Base-by-base conservation (phyloP, 1,284 basidiomycete species). In the Ustilago tritici region DNA sequence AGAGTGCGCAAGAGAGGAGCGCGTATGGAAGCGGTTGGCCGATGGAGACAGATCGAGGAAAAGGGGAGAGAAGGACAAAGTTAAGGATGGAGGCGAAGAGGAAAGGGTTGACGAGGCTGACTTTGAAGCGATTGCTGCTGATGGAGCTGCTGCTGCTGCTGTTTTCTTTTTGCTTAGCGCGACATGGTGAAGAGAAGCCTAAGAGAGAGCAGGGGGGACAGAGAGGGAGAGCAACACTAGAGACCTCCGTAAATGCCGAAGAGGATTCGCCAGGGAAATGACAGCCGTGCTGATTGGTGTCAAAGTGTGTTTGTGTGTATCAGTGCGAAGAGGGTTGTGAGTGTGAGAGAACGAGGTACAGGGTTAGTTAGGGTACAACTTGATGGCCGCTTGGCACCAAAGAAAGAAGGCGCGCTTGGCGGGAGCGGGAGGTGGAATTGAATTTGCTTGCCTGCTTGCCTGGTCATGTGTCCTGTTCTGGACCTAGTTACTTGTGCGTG, bases 161-260 rank as follows among this genome's bases (percentile, higher is more conserved):
- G 49, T 7, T 54, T 7, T 28, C 10, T 11, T 28, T 7, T 9
- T 15, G 19, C 23, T 55, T 41, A 53, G 52, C 28, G 54, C 54
- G 41, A 34, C 41, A 53, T 49, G 60, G 32, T 52, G 53, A 56
- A 23, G 40, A 23, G 40, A 58, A 55, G 38, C 2, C 23, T 8
- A 43, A 36, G 36, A 32, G 52, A 17, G 32, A 36, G 52, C 32
- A 35, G 36, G 19, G 54, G 11, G 15, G 56, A 46, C 53, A 10
- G 47, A 58, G 56, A 12, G 50, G 57, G 57, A 56, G 50, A 52
- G 50, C 50, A 35, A 34, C 11, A 9, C 31, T 31, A 52, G 31
- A 14, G 31, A 28, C 50, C 19, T 19, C 31, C 43, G 43, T 32
- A 52, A 7, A 52, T 32, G 15, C 28, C 28, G 31, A 52, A 52